Percentiles rank a stretch among this genome's conserved stretches.
Evolutionary conservation across 345 rosid species (phyloP).

Genomic region (Xanthoceras sorbifolium): DNA sequence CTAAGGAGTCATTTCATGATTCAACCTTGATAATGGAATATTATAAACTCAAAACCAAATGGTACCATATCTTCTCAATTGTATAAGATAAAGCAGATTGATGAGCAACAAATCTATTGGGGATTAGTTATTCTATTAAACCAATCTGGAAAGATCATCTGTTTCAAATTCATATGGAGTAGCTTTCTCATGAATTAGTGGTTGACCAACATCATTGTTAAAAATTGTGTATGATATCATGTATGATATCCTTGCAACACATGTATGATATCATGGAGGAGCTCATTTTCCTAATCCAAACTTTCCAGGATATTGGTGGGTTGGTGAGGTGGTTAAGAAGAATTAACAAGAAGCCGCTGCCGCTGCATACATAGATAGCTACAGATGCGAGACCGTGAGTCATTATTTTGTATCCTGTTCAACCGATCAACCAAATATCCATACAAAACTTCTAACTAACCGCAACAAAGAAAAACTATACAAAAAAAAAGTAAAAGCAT

Average conservation of each 20-base stretch:
- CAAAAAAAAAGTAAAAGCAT: not conserved
- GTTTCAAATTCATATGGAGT: not conserved
- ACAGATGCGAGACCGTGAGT: not conserved
- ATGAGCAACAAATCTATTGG: not conserved
- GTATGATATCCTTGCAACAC: not conserved
- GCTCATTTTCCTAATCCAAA: constrained; percentile 28
- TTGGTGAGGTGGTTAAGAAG: constrained; percentile 42
- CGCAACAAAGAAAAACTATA: not conserved
- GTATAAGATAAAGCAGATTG: not conserved
- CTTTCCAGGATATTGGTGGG: constrained; percentile 6
- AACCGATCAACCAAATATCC: constrained; percentile 18
- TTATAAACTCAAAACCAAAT: not conserved
- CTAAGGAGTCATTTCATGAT: not conserved
- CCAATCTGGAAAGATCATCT: not conserved
- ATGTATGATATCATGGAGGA: not conserved
- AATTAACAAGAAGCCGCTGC: constrained; percentile 4
- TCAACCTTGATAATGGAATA: not conserved
- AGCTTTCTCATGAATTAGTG: constrained; percentile 11
- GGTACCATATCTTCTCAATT: not conserved
- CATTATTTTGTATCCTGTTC: not conserved
- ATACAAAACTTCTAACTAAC: not conserved
- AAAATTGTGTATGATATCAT: not conserved
- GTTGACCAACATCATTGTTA: constrained; percentile 27
- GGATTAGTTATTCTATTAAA: constrained; percentile 5
- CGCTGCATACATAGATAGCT: not conserved